These are phyloP conservation scores for Candida nonsorbophila DNA, from an alignment of 805 yeast species.

Conservation along the genomic window DNA sequence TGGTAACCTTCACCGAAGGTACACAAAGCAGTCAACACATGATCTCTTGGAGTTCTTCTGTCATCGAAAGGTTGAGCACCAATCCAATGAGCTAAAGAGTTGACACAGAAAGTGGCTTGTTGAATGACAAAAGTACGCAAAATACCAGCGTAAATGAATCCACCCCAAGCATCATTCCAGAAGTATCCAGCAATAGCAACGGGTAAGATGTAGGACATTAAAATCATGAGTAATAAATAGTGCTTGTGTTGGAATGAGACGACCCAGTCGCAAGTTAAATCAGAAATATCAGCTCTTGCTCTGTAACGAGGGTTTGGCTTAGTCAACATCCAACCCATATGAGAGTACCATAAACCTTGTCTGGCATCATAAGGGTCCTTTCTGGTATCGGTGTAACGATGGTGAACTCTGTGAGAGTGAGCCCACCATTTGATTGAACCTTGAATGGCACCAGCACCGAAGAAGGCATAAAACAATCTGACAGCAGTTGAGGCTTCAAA, in stretches of 20 bases:
- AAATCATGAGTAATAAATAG: conserved; percentile 55
- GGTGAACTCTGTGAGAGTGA: conserved; percentile 80
- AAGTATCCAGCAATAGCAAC: conserved; percentile 53
- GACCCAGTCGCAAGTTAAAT: conserved; percentile 70
- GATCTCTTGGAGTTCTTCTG: conserved; percentile 83
- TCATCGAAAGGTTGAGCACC: conserved; percentile 86
- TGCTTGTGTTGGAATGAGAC: conserved; percentile 81
- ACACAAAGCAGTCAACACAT: conserved; percentile 71
- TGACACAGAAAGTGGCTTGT: conserved; percentile 84
- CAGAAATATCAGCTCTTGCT: conserved; percentile 79
- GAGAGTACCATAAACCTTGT: conserved; percentile 78
- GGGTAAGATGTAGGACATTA: conserved; percentile 64
- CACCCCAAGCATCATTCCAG: conserved; percentile 60
- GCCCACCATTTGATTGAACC: conserved; percentile 91
- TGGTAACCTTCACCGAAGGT: conserved; percentile 90
- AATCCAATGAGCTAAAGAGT: conserved; percentile 82
- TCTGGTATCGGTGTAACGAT: conserved; percentile 76
- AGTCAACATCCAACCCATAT: conserved; percentile 80
- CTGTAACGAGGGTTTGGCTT: conserved; percentile 78
- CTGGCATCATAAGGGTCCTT: conserved; percentile 88
- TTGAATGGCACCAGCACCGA: conserved; percentile 80
- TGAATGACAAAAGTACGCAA: conserved; percentile 66
- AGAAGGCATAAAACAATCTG: conserved; percentile 61
- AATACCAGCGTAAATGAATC: conserved; percentile 71
- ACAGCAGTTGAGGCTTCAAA: conserved; percentile 59